These are phyloP conservation scores for Blastomyces silverae DNA, from an alignment of 2,329 filamentous ascomycete genomes.

Conservation along the genomic window DNA sequence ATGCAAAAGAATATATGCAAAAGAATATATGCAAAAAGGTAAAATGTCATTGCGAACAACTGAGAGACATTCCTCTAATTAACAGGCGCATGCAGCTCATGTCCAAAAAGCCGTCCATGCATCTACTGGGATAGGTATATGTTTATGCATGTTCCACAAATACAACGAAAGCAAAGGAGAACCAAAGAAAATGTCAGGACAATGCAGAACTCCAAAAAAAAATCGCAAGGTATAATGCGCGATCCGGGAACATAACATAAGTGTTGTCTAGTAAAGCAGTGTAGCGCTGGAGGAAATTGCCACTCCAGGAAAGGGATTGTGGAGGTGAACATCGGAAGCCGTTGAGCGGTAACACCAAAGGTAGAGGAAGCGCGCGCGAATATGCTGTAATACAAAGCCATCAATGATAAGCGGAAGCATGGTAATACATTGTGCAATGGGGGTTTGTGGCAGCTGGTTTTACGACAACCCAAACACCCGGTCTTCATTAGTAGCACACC, in stretches of 20 bases:
- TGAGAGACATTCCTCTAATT: neutral
- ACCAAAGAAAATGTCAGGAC: neutral
- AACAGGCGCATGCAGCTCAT: conserved; percentile 4
- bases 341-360: neutral
- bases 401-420: neutral
- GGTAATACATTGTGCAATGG: neutral
- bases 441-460: neutral
- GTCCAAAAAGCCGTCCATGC: neutral
- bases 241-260: neutral
- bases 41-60: neutral
- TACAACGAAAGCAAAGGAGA: neutral
- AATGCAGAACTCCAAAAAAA: neutral
- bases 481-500: neutral
- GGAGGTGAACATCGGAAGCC: neutral
- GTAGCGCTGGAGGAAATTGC: neutral
- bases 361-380: neutral
- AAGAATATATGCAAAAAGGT: neutral
- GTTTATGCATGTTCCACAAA: neutral
- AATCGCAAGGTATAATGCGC: conserved; percentile 7
- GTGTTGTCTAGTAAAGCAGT: conserved; percentile 5
- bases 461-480: neutral
- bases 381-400: neutral
- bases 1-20: neutral
- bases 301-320: neutral
- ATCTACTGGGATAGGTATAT: neutral